A percentile compares a stretch with the other conserved stretches of the same genome.
Evolutionary conservation across 345 rosid genomes (phyloP).

Genomic region (Brassica incana): DNA sequence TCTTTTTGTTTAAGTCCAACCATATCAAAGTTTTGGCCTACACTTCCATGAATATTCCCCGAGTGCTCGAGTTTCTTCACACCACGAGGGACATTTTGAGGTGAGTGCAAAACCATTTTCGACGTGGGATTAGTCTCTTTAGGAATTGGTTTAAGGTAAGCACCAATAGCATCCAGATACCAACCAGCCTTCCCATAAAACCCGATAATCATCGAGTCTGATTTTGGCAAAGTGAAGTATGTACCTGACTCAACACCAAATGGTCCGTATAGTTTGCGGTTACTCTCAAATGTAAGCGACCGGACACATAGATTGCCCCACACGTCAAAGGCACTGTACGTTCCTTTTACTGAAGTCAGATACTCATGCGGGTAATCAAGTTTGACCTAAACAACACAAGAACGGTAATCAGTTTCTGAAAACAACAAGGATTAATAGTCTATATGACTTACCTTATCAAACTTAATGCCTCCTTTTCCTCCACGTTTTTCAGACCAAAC

Average conservation of each 20-base stretch:
- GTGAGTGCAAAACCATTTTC: slow-evolving; percentile 37
- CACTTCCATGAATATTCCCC: slow-evolving; percentile 55
- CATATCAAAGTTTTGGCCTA: slow-evolving; percentile 61
- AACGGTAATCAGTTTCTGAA: slow-evolving; percentile 7
- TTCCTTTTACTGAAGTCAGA: slow-evolving; percentile 65
- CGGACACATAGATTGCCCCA: slow-evolving; percentile 53
- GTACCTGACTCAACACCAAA: slow-evolving; percentile 77
- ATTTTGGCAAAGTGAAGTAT: slow-evolving; percentile 56
- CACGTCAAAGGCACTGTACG: slow-evolving; percentile 53
- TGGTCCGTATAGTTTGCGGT: slow-evolving; percentile 69
- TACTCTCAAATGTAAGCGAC: slow-evolving; percentile 78
- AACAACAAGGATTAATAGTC: background rate
- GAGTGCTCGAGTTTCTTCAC: slow-evolving; percentile 53
- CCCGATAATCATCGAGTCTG: slow-evolving; percentile 65
- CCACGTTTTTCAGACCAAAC: slow-evolving; percentile 82
- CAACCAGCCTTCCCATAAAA: slow-evolving; percentile 73
- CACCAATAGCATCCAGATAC: slow-evolving; percentile 78
- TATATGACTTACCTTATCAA: slow-evolving; percentile 56
- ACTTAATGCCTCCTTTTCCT: slow-evolving; percentile 62
- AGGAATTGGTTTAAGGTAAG: slow-evolving; percentile 49
- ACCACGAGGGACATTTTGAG: slow-evolving; percentile 35
- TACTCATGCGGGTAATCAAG: slow-evolving; percentile 74
- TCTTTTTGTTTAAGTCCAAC: slow-evolving; percentile 71
- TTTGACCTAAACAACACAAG: slow-evolving; percentile 49
- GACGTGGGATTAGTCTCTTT: slow-evolving; percentile 34